A percentile compares a stretch with the other conserved stretches of the same genome.
These are phyloP conservation scores for Clarireedia hainanense DNA, from an alignment of 2,329 filamentous ascomycete genomes.

Conservation along the genomic window DNA sequence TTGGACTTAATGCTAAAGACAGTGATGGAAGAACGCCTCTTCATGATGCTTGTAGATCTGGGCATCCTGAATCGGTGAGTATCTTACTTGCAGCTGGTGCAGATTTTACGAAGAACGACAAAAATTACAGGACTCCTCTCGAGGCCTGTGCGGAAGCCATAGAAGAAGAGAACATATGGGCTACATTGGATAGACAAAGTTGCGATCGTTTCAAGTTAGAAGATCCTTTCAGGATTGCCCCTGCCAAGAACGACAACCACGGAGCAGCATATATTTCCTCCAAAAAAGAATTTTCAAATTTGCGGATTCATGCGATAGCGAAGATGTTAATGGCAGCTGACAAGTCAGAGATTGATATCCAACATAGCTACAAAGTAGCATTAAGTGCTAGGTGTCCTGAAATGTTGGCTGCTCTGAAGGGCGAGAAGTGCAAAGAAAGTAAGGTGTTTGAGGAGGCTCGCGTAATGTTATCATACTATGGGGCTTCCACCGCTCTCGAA, in stretches of 20 bases:
- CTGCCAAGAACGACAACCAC: background rate
- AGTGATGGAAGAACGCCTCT: slow-evolving; percentile 8
- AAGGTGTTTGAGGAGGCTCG: background rate
- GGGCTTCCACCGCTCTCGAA: background rate
- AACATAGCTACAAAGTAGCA: background rate
- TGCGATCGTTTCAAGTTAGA: background rate
- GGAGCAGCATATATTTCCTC: background rate
- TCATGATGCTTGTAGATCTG: slow-evolving; percentile 12
- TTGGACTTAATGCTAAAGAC: slow-evolving; percentile 4
- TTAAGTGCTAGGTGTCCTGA: background rate
- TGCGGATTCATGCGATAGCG: background rate
- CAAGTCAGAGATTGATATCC: background rate
- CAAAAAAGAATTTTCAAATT: background rate
- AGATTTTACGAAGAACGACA: slow-evolving; percentile 8
- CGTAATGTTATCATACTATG: background rate
- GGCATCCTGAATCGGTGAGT: slow-evolving; percentile 10
- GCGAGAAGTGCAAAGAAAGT: background rate
- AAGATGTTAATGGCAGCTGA: background rate
- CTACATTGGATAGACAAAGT: background rate
- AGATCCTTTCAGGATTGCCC: background rate
- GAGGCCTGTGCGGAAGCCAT: slow-evolving; percentile 8
- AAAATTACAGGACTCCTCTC: background rate
- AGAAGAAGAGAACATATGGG: slow-evolving; percentile 11
- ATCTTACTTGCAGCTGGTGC: slow-evolving; percentile 11
- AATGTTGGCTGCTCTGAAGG: background rate